These are phyloP conservation scores for Seminavis robusta DNA, from an alignment of 108 stramenopile species.

Conservation along the genomic window DNA sequence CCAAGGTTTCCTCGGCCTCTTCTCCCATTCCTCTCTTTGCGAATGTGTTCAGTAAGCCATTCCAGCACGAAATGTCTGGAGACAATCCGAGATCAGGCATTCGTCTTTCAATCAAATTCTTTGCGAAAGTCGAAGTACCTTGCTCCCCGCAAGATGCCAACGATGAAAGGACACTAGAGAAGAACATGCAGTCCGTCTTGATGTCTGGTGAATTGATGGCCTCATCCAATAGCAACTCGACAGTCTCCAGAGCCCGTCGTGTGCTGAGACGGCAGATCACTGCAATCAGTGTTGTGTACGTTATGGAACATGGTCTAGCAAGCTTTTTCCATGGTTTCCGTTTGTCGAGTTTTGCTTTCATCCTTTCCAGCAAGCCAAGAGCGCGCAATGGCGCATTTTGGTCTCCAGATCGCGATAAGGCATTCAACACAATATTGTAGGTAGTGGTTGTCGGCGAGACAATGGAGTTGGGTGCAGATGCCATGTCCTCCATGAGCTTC, in stretches of 20 bases:
- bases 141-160: not conserved
- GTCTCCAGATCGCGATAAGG: conserved; percentile 5
- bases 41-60: conserved; percentile 22
- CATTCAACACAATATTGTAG: conserved; percentile 27
- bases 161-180: conserved; percentile 11
- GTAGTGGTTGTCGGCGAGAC: conserved; percentile 11
- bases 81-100: not conserved
- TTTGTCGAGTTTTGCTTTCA: too few species aligned
- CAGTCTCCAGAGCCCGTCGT: not conserved
- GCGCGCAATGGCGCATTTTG: not conserved
- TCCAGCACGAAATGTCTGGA: conserved; percentile 1
- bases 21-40: conserved; percentile 5
- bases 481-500: conserved; percentile 3
- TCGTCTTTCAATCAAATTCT: conserved; percentile 1
- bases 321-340: not conserved
- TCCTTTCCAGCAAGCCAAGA: conserved; percentile 3
- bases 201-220: not conserved
- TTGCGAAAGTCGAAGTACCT: conserved; percentile 4
- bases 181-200: not conserved
- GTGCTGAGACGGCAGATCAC: not conserved
- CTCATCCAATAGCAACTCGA: not conserved
- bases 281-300: conserved; percentile 6
- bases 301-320: not conserved
- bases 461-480: not conserved
- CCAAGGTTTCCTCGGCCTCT: not conserved